Conservation (phyloP, 495 filamentous ascomycete genomes). For the Podospora didyma region DNA sequence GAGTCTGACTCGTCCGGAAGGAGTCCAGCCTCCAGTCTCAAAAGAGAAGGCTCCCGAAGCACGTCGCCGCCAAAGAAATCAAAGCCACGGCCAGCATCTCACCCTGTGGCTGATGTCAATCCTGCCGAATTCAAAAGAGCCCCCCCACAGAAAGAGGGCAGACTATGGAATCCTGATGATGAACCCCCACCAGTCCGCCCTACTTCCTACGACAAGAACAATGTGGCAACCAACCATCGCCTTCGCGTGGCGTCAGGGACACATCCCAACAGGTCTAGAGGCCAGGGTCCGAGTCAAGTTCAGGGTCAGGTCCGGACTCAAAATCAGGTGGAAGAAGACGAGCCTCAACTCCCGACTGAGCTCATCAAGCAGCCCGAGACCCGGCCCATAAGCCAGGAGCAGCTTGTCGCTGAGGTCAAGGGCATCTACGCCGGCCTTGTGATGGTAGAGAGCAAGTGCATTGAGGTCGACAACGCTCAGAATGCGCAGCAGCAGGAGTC, state of each 20-base stretch:
- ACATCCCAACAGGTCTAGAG: conserved; percentile 4
- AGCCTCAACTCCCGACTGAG: conserved; percentile 9
- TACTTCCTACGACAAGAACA: conserved; percentile 19
- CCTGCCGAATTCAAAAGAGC: conserved; percentile 29
- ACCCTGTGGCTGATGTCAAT: conserved; percentile 11
- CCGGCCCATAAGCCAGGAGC: conserved; percentile 61
- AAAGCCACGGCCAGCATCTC: conserved; percentile 9
- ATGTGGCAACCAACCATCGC: conserved; percentile 19
- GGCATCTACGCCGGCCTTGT: conserved; percentile 73
- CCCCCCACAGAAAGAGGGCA: conserved; percentile 24
- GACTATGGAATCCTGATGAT: conserved; percentile 33
- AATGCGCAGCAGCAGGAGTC: conserved; percentile 39
- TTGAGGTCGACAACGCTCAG: conserved; percentile 59
- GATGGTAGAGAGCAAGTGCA: conserved; percentile 78
- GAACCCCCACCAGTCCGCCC: conserved; percentile 14
- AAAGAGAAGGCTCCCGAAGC: conserved; percentile 15
- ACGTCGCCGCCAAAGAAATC: conserved; percentile 18
- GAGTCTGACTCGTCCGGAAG: not conserved
- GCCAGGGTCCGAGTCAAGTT: conserved; percentile 4
- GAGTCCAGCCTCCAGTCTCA: conserved; percentile 15
- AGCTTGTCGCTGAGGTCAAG: conserved; percentile 66
- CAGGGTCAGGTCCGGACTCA: not conserved
- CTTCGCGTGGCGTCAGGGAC: conserved; percentile 12
- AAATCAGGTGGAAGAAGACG: not conserved
- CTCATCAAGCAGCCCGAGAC: conserved; percentile 58